Evolutionary conservation across 129 eudicot genomes (phyloP), one percentile per base, ranked within the genome.

Genomic region (Deinandra increscens): DNA sequence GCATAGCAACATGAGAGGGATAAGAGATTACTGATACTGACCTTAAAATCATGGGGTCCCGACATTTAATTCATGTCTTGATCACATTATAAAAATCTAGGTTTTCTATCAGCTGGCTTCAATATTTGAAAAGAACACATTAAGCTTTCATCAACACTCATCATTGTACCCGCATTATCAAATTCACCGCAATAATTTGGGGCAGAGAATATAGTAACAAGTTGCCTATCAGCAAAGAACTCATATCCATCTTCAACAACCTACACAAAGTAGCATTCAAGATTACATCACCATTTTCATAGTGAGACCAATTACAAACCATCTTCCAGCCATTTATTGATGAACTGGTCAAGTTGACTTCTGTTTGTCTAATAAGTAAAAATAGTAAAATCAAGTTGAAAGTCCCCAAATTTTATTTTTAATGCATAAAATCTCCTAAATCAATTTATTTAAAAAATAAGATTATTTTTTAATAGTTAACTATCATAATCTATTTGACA

Each of bases 171-270:
- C 42, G 95, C 95, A 78, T 87, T 87, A 66, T 87, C 90, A 80
- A 87, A 87, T 72, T 87, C 95, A 22, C 95, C 95, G 59, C 94
- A 87, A 68, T 87, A 87, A 63, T 87, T 87, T 5, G 94, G 94
- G 51, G 95, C 95, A 26, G 95, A 87, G 71, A 87, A 87, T 31
- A 87, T 78, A 3, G 95, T 87, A 48, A 87, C 95, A 58, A 87
- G 90, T 74, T 87, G 95, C 61, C 90, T 81, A 7, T 87, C 95
- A 72, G 95, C 95, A 72, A 87, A 87, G 53, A 87, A 84, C 63
- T 87, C 95, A 78, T 84, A 87, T 45, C 95, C 95, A 82, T 87
- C 95, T 70, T 87, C 95, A 77, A 87, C 95, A 75, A 87, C 95
- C 95, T 87, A 70, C 60, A 69, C 29, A 73, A 37, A 56, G n/a